Conservation (phyloP, 306 rosid species). For the Canavalia ensiformis region DNA sequence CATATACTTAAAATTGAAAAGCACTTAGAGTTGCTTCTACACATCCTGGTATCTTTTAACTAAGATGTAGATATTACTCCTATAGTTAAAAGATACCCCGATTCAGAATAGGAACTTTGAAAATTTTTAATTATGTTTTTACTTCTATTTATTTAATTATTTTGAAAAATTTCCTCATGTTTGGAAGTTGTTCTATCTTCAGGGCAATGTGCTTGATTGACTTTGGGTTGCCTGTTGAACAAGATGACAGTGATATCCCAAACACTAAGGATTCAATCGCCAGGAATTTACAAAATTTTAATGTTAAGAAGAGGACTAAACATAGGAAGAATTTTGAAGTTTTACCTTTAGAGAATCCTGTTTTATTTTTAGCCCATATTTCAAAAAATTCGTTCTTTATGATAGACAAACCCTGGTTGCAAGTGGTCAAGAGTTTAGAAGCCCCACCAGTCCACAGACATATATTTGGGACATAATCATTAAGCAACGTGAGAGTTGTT, state of each 20-base stretch:
- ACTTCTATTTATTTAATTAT: background rate
- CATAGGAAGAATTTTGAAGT: constrained; percentile 78
- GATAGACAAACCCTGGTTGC: constrained; percentile 91
- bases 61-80: no score
- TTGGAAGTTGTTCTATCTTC: constrained; percentile 43
- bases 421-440: constrained; percentile 81
- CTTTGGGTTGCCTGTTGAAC: constrained; percentile 81
- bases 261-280: constrained; percentile 60
- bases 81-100: no score
- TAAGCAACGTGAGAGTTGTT: constrained; percentile 44
- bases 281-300: constrained; percentile 57
- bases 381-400: constrained; percentile 72
- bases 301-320: constrained; percentile 63
- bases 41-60: background rate
- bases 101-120: background rate
- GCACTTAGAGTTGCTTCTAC: background rate
- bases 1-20: background rate
- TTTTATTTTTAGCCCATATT: constrained; percentile 79
- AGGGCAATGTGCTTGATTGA: constrained; percentile 98
- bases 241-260: constrained; percentile 65
- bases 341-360: constrained; percentile 67
- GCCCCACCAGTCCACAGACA: constrained; percentile 91
- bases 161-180: constrained; percentile 42
- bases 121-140: background rate
- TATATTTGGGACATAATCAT: constrained; percentile 72